Evolutionary conservation across 371 early-diverging fungal species (phyloP), one percentile per base, ranked within the genome.

Genomic region (Circinella umbellata): DNA sequence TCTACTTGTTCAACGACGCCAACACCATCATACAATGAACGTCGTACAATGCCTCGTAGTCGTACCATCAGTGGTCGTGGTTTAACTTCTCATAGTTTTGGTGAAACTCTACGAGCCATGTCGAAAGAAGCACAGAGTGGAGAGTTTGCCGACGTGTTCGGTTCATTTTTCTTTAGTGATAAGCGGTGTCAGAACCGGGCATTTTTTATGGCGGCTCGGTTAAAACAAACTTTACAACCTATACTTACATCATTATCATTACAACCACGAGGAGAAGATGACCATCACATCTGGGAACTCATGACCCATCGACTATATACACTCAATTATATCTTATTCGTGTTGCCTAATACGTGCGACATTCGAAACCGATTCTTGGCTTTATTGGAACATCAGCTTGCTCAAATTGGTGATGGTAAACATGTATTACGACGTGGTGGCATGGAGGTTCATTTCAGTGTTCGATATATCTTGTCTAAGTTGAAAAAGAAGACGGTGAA

Each of bases 151-250:
- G 85, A 82, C 71, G 70, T 80, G 2, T 80, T 79, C 66, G 82
- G 75, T 60, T 69, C 73, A 14, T 80, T 82, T 67, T 85, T 85
- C 46, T 85, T 82, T 61, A 82, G 69, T 35, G 85, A 85, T 64
- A 82, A 79, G 51, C 73, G 80, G 55, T 85, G 85, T 69, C 80
- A 79, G 53, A 73, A 78, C 46, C 76, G 85, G 36, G 82, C 85
- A 9, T 68, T 82, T 18, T 85, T 79, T 63, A 79, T 85, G 77
- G 77, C 82, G 3, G 76, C 81, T 15, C 73, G 82, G 34, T 64
- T 85, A 39, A 77, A 81, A 67, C 79, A 79, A 51, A 72, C 66
- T 35, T 70, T 80, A 34, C 73, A 78, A 36, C 68, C 70, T 46
- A 66, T 69, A 35, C 70, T 73, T 15, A 7, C 61, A 18, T 5